phyloP scores from a whole-genome alignment of 768 basidiomycete species.

The Russula sp. region DNA sequence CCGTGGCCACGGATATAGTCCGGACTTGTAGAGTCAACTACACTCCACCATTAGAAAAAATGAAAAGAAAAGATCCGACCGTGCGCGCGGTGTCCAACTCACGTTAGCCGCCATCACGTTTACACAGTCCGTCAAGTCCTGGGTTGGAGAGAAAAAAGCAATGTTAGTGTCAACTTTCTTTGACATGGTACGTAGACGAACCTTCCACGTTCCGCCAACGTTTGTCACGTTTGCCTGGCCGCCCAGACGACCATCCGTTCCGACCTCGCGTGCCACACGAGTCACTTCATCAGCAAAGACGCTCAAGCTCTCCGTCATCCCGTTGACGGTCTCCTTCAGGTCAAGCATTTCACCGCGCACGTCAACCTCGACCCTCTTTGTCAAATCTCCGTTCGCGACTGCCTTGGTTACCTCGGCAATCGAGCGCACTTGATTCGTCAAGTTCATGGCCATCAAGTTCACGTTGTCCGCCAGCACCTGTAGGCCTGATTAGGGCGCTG shows the following conservation, averaged over 20 bases:
- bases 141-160: slow-evolving; percentile 19
- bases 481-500: not conserved
- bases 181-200: slow-evolving; percentile 13
- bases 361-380: slow-evolving; percentile 87
- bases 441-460: slow-evolving; percentile 83
- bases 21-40: slow-evolving; percentile 90
- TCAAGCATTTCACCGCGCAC: slow-evolving; percentile 90
- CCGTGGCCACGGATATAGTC: slow-evolving; percentile 88
- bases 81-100: slow-evolving; percentile 26
- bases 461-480: slow-evolving; percentile 70
- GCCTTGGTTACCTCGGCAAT: slow-evolving; percentile 94
- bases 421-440: slow-evolving; percentile 87
- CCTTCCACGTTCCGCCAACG: slow-evolving; percentile 95
- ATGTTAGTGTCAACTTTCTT: not conserved
- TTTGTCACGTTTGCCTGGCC: slow-evolving; percentile 92
- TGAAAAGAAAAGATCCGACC: not conserved
- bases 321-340: slow-evolving; percentile 88
- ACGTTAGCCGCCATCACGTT: slow-evolving; percentile 94
- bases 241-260: slow-evolving; percentile 91
- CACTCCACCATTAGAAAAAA: not conserved
- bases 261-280: slow-evolving; percentile 91
- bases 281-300: slow-evolving; percentile 80
- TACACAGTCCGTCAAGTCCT: slow-evolving; percentile 90
- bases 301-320: slow-evolving; percentile 85
- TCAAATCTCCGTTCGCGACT: slow-evolving; percentile 88